Evolutionary conservation across 192 early-diverging fungal species (phyloP), one percentile per base, ranked within the genome.

Genomic region (Phlyctochytrium planicorne): DNA sequence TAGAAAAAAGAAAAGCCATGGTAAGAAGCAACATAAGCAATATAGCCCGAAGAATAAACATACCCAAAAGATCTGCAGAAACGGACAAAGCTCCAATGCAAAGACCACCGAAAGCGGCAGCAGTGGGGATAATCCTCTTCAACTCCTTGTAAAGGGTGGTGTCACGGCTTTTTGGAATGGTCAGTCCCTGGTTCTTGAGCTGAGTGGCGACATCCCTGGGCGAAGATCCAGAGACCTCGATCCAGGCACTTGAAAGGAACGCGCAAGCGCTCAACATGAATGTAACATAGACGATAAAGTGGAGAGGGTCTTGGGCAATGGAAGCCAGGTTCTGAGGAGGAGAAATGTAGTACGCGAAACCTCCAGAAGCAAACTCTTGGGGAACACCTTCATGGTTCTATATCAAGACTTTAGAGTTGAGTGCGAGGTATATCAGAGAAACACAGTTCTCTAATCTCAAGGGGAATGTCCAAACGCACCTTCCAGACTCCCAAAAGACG

Each of bases 71-170:
- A 84, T 99, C 97, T 27, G 97, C 97, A 75, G 91, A 80, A 50
- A 99, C 95, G 52, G 93, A 95, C 60, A 99, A 79, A 25, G 92
- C 90, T 62, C 95, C 97, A 77, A 99, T 92, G 75, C 91, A 93
- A 24, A 98, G 89, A 67, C 97, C 97, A 71, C 97, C 97, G 65
- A 99, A 94, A 50, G 92, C 90, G 24, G 97, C 97, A 60, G 97
- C 97, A 59, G 91, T 94, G 14, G 97, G 97, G 74, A 99, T 99
- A 59, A 97, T 88, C 66, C 93, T 89, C 89, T 99, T 99, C 73
- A 99, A 87, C 85, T 98, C 96, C 90, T 98, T 99, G 88, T 99
- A 99, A 92, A 97, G 92, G 62, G 93, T 93, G 20, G 82, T 89
- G 66, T 97, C 95, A 73, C 96, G 91, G 32, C 95, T 94, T 23